These are phyloP conservation scores for Xylariaceae sp. DNA, from an alignment of 2,329 filamentous ascomycete genomes.

Conservation along the genomic window DNA sequence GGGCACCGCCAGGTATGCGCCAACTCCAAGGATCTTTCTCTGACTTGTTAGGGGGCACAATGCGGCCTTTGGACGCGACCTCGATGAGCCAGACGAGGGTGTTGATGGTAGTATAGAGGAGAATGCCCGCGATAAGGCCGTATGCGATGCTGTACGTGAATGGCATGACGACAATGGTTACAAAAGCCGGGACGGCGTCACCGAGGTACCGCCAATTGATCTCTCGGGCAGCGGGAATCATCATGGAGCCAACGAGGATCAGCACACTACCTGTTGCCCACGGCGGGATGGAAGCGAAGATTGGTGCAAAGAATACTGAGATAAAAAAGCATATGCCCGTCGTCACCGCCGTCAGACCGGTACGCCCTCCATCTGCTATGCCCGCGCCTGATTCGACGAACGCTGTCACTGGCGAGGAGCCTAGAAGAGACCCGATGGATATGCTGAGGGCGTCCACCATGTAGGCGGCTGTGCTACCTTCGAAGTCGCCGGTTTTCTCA, in stretches of 20 bases:
- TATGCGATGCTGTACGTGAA: constrained; percentile 88
- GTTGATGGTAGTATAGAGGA: constrained; percentile 74
- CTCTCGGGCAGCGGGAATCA: constrained; percentile 71
- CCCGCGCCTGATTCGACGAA: constrained; percentile 88
- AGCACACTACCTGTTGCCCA: constrained; percentile 90
- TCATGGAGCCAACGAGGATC: constrained; percentile 82
- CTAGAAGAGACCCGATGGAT: constrained; percentile 74
- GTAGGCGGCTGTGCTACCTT: constrained; percentile 79
- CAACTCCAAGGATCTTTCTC: constrained; percentile 79
- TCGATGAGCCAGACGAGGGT: constrained; percentile 65
- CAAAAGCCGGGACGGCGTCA: constrained; percentile 78
- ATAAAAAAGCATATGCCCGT: constrained; percentile 83
- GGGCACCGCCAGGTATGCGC: constrained; percentile 67
- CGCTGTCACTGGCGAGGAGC: constrained; percentile 75
- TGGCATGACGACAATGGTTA: constrained; percentile 81
- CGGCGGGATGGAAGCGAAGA: constrained; percentile 82
- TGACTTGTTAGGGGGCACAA: constrained; percentile 70
- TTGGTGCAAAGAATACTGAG: constrained; percentile 82
- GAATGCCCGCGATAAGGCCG: constrained; percentile 76
- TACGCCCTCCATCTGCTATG: constrained; percentile 82
- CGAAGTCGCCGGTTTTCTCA: constrained; percentile 79
- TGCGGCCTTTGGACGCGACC: constrained; percentile 60
- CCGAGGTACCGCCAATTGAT: constrained; percentile 89
- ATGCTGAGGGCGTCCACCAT: constrained; percentile 75
- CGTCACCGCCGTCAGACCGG: constrained; percentile 75